These are phyloP conservation scores for Chaetomium olivaceum DNA, from an alignment of 2,329 filamentous ascomycete genomes.

Conservation along the genomic window DNA sequence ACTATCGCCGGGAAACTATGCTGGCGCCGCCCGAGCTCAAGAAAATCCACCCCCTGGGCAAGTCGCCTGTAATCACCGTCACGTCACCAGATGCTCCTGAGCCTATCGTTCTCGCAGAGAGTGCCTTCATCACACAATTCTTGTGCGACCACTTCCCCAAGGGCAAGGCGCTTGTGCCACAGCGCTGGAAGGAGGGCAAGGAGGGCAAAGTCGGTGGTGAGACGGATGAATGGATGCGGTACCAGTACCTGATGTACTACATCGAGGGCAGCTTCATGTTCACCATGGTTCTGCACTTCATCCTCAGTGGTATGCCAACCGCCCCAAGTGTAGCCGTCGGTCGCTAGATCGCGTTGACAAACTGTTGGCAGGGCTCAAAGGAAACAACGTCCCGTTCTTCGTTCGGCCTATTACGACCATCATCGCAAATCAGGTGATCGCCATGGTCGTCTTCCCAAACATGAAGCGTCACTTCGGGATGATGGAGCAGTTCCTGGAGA, in stretches of 20 bases:
- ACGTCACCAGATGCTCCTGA: slow-evolving; percentile 43
- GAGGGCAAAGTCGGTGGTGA: slow-evolving; percentile 60
- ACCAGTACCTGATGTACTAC: slow-evolving; percentile 67
- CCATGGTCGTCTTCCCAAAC: slow-evolving; percentile 50
- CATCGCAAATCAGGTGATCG: slow-evolving; percentile 47
- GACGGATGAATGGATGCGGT: slow-evolving; percentile 61
- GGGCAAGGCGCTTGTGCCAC: slow-evolving; percentile 51
- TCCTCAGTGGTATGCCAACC: slow-evolving; percentile 52
- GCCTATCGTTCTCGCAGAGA: slow-evolving; percentile 73
- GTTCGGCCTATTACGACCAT: slow-evolving; percentile 53
- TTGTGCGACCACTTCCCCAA: slow-evolving; percentile 64
- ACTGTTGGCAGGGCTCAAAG: slow-evolving; percentile 44
- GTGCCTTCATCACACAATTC: slow-evolving; percentile 78
- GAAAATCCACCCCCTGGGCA: slow-evolving; percentile 80
- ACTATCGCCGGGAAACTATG: slow-evolving; percentile 61
- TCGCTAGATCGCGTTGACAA: slow-evolving; percentile 5
- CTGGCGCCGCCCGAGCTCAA: slow-evolving; percentile 77
- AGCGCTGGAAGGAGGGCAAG: slow-evolving; percentile 57
- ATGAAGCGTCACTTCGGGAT: slow-evolving; percentile 50
- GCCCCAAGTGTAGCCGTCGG: neutral
- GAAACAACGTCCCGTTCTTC: slow-evolving; percentile 52
- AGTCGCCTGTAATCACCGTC: slow-evolving; percentile 77
- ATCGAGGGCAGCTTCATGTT: slow-evolving; percentile 82
- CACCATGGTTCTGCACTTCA: slow-evolving; percentile 62
- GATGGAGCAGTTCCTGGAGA: slow-evolving; percentile 51